Conservation (phyloP, 1,284 basidiomycete genomes). For the Sanguinoderma infundibulare region DNA sequence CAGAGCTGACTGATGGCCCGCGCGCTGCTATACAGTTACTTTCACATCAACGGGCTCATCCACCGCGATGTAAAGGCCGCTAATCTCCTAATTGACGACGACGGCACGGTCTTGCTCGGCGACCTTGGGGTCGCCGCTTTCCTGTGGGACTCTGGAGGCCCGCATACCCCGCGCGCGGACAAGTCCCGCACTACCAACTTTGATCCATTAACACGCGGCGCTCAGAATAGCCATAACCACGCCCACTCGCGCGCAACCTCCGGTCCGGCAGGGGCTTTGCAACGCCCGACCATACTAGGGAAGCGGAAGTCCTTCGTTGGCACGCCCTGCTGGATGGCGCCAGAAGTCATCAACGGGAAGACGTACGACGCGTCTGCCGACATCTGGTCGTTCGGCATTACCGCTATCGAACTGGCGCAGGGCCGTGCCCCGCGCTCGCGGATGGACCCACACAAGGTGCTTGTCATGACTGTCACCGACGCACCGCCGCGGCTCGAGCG, state of each 20-base stretch:
- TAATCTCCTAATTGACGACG: slow-evolving; percentile 86
- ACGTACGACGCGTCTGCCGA: slow-evolving; percentile 87
- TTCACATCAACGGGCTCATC: slow-evolving; percentile 89
- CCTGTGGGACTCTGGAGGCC: slow-evolving; percentile 62
- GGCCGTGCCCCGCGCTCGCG: slow-evolving; percentile 84
- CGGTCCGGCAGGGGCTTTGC: slow-evolving; percentile 17
- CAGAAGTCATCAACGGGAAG: slow-evolving; percentile 84
- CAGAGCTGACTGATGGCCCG: neutral
- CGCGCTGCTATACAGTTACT: slow-evolving; percentile 53
- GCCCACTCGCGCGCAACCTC: slow-evolving; percentile 12
- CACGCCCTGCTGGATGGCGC: slow-evolving; percentile 96
- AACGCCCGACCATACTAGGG: slow-evolving; percentile 44
- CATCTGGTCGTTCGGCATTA: slow-evolving; percentile 93
- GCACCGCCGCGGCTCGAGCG: slow-evolving; percentile 77
- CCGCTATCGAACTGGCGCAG: slow-evolving; percentile 83
- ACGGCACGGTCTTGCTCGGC: slow-evolving; percentile 87
- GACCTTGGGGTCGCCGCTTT: slow-evolving; percentile 89
- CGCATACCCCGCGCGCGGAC: slow-evolving; percentile 25
- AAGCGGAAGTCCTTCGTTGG: slow-evolving; percentile 90
- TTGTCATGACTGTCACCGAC: slow-evolving; percentile 78
- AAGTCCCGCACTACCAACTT: slow-evolving; percentile 26
- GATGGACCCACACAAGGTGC: slow-evolving; percentile 74
- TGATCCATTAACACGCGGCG: slow-evolving; percentile 4
- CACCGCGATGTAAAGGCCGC: slow-evolving; percentile 92
- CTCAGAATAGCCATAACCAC: slow-evolving; percentile 8